Conservation (phyloP, 495 filamentous ascomycete species). For the Talaromyces adpressus region DNA sequence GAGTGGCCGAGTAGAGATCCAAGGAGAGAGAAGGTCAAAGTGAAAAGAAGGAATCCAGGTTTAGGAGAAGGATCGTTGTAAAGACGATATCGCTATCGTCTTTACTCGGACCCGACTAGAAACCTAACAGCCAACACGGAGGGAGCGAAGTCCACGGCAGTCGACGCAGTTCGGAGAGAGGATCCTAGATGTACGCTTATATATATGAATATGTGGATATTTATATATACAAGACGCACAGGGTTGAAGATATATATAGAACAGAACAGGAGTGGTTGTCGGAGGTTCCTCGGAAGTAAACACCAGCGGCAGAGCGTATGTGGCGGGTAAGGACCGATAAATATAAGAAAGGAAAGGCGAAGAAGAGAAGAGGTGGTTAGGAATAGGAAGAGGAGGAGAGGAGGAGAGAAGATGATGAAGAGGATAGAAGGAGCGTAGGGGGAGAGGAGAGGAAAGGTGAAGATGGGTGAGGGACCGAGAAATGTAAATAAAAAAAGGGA, state of each 20-base stretch:
- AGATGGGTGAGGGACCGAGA: conserved; percentile 4
- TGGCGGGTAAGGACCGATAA: conserved; percentile 3
- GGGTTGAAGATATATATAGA: neutral
- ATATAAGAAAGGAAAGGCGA: conserved; percentile 11
- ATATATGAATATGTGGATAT: neutral
- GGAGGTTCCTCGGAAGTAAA: neutral
- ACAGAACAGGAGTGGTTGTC: neutral
- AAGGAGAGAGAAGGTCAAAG: conserved; percentile 4
- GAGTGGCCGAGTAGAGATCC: neutral
- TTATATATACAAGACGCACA: conserved; percentile 1
- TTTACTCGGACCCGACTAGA: conserved; percentile 3
- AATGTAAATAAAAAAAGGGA: neutral
- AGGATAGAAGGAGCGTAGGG: conserved; percentile 11
- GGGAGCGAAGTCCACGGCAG: neutral
- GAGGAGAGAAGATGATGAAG: conserved; percentile 9
- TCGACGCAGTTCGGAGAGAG: neutral
- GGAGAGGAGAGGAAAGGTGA: conserved; percentile 16
- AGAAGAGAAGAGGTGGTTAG: conserved; percentile 11
- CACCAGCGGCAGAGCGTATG: neutral
- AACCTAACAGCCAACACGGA: neutral
- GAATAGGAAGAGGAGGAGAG: conserved; percentile 13
- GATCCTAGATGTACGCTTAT: neutral
- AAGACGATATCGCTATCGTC: conserved; percentile 11
- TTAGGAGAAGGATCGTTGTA: conserved; percentile 3
- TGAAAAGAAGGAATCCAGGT: conserved; percentile 2